A percentile compares a stretch with the other conserved stretches of the same genome.
phyloP scores from a whole-genome alignment of 2,329 filamentous ascomycete genomes.

The Ascochyta clinopodiicola region DNA sequence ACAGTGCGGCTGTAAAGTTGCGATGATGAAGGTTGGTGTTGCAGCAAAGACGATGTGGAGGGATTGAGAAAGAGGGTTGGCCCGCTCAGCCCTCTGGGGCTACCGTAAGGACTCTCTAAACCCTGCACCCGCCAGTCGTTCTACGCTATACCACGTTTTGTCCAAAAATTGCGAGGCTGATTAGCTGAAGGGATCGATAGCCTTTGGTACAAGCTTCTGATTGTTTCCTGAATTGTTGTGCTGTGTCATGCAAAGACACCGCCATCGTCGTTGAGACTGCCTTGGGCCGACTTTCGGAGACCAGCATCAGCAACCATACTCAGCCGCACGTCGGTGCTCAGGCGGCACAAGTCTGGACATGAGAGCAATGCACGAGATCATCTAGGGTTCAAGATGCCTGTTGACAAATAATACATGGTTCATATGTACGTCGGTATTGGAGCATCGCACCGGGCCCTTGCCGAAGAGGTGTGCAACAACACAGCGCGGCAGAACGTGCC shows the following conservation, averaged over 20 bases:
- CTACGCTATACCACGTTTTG: constrained; percentile 7
- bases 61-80: constrained; percentile 13
- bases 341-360: background rate
- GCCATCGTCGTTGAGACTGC: constrained; percentile 7
- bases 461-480: background rate
- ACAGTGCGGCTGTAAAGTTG: constrained; percentile 8
- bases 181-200: constrained; percentile 21
- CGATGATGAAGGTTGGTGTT: constrained; percentile 5
- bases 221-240: background rate
- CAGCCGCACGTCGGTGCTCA: constrained; percentile 6
- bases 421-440: constrained; percentile 2
- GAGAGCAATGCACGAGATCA: background rate
- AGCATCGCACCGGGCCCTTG: background rate
- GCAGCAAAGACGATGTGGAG: constrained; percentile 19
- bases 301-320: constrained; percentile 2
- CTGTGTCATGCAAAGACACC: constrained; percentile 1
- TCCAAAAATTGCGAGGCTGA: constrained; percentile 42
- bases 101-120: constrained; percentile 16
- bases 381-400: constrained; percentile 1
- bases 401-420: background rate
- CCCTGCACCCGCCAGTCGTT: constrained; percentile 42
- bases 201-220: constrained; percentile 6
- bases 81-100: constrained; percentile 31
- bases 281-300: constrained; percentile 9
- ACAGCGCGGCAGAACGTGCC: constrained; percentile 10